Percentiles rank a stretch among this genome's conserved stretches.
phyloP scores from a whole-genome alignment of 2,329 filamentous ascomycete species.

The Cladosporium halotolerans region DNA sequence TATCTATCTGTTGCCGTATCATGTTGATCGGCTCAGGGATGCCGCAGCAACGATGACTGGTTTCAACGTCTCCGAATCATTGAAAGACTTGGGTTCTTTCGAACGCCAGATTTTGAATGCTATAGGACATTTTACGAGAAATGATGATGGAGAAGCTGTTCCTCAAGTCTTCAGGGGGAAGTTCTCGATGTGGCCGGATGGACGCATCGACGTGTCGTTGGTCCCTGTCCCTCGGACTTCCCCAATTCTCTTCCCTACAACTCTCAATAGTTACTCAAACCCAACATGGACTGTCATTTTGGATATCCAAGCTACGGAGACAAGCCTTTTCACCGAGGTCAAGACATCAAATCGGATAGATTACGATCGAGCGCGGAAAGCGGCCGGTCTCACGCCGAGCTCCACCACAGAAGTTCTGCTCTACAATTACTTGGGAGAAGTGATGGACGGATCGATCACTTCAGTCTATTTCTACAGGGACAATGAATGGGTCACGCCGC shows the following conservation, averaged over 20 bases:
- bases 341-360: constrained; percentile 72
- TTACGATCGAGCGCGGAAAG: constrained; percentile 64
- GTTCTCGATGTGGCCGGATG: not conserved
- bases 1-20: constrained; percentile 8
- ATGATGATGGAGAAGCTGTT: not conserved
- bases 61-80: not conserved
- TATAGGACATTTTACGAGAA: too few relatives aligned
- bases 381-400: constrained; percentile 48
- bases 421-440: constrained; percentile 54
- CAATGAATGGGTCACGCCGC: constrained; percentile 74
- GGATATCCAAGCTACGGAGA: constrained; percentile 46
- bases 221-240: not conserved
- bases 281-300: constrained; percentile 38
- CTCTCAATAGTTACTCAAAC: not conserved
- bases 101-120: not conserved
- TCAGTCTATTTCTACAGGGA: constrained; percentile 74
- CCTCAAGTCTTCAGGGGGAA: not conserved
- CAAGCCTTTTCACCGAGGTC: constrained; percentile 66
- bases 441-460: constrained; percentile 79
- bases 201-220: not conserved
- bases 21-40: constrained; percentile 1
- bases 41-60: not conserved
- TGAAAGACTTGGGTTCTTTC: not conserved
- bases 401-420: constrained; percentile 62
- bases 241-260: not conserved